Percentiles rank a stretch among this genome's conserved stretches.
Conservation (phyloP, 176 grass and related monocot species). For the Zoysia pacifica region DNA sequence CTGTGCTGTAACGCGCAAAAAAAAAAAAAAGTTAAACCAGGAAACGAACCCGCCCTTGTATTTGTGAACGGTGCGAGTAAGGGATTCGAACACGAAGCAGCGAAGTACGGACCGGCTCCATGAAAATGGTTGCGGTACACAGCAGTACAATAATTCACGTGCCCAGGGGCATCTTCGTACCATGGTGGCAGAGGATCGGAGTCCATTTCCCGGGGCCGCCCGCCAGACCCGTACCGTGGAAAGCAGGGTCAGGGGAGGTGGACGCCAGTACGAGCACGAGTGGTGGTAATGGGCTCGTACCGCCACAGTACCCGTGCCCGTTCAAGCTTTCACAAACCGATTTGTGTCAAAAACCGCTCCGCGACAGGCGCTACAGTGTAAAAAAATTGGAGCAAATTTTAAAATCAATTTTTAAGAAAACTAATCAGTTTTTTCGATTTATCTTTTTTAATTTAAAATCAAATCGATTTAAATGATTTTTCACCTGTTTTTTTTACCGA, state of each 20-base stretch:
- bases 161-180: constrained; percentile 19
- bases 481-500: too few relatives aligned
- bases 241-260: constrained; percentile 12
- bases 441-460: too few relatives aligned
- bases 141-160: constrained; percentile 20
- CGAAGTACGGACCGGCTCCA: not conserved
- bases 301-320: not conserved
- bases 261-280: constrained; percentile 23
- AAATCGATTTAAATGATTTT: too few relatives aligned
- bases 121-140: not conserved
- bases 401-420: too few relatives aligned
- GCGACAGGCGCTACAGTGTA: too few relatives aligned
- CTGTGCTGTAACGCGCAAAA: too few relatives aligned
- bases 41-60: too few relatives aligned
- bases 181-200: constrained; percentile 23
- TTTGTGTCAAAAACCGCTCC: too few relatives aligned
- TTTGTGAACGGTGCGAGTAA: not conserved
- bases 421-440: too few relatives aligned
- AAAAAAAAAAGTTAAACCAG: too few relatives aligned
- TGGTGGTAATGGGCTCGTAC: constrained; percentile 14
- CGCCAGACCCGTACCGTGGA: constrained; percentile 13
- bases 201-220: not conserved
- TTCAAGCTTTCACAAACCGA: not conserved
- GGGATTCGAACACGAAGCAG: not conserved
- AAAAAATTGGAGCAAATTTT: too few relatives aligned